phyloP scores from a whole-genome alignment of 2,329 filamentous ascomycete genomes.

The Bisporella sp. region DNA sequence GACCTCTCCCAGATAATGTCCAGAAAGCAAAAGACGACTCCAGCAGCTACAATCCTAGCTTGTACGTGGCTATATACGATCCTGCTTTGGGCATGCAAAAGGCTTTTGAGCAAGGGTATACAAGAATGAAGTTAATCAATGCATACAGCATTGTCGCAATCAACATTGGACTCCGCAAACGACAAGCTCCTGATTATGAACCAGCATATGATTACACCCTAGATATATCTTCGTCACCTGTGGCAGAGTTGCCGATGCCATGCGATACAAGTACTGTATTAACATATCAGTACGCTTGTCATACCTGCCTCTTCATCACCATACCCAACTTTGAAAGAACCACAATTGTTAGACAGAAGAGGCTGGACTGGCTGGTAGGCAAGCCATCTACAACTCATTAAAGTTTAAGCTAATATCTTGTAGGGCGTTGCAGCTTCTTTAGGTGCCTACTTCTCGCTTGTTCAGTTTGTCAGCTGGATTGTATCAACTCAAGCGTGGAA shows the following conservation, averaged over 20 bases:
- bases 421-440: background rate
- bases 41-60: background rate
- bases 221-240: background rate
- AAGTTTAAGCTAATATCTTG: background rate
- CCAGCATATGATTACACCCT: constrained; percentile 13
- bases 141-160: constrained; percentile 12
- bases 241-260: constrained; percentile 3
- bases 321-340: constrained; percentile 6
- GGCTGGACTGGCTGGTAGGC: constrained; percentile 7
- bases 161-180: constrained; percentile 8
- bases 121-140: constrained; percentile 12
- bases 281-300: constrained; percentile 3
- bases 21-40: constrained; percentile 1
- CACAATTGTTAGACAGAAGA: background rate
- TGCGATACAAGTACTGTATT: constrained; percentile 4
- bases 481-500: too few relatives aligned
- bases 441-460: background rate
- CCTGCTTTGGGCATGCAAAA: constrained; percentile 6
- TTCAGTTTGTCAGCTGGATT: background rate
- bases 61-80: constrained; percentile 11
- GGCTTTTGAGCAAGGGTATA: constrained; percentile 10
- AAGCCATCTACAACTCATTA: background rate
- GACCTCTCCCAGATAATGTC: constrained; percentile 1
- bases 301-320: constrained; percentile 5
- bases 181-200: background rate